Evolutionary conservation across 169 alveolate genomes (phyloP), one percentile per base, ranked within the genome.

Genomic region (Theileria parva): DNA sequence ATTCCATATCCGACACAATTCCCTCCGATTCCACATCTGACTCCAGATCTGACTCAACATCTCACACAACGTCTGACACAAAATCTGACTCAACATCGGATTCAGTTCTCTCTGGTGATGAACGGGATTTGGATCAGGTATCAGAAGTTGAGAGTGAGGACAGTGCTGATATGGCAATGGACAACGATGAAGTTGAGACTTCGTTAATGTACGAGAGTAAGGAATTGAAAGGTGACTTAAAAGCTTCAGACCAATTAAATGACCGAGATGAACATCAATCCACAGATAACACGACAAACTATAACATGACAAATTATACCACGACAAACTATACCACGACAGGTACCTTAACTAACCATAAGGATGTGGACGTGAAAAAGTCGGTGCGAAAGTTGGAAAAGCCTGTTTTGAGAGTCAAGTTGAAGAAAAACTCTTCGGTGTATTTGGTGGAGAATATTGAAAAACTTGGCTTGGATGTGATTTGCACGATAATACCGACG

Each of bases 391-490:
- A n/a, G 70, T 85, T 13, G 78, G 65, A 78, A 25, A 74, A 77
- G 81, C 87, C 66, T 2, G 30, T 57, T 21, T 32, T 32, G 2
- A 19, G 32, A 3, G 30, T 25, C 5, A 57, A 25, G 15, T 57
- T 57, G 66, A 57, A 57, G 32, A 86, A 74, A 80, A 80, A 30
- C 68, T 53, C 77, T 34, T 70, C 48, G 53, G 79, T 64, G 80
- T 87, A 78, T 51, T 71, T 44, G 85, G 83, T 83, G 37, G 91
- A 66, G 50, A 70, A 85, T 59, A 80, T 59, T 76, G 91, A 89
- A 66, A 81, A 55, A 68, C 71, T 23, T 27, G 92, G 72, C 55
- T 77, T 84, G 65, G 83, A 12, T 73, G 84, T 69, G 86, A 57
- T 48, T 17, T 86, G 74, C 86, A 75, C 61, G 50, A 77, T 78